These are phyloP conservation scores for Amanita muscaria DNA, from an alignment of 768 basidiomycete genomes.

Conservation along the genomic window DNA sequence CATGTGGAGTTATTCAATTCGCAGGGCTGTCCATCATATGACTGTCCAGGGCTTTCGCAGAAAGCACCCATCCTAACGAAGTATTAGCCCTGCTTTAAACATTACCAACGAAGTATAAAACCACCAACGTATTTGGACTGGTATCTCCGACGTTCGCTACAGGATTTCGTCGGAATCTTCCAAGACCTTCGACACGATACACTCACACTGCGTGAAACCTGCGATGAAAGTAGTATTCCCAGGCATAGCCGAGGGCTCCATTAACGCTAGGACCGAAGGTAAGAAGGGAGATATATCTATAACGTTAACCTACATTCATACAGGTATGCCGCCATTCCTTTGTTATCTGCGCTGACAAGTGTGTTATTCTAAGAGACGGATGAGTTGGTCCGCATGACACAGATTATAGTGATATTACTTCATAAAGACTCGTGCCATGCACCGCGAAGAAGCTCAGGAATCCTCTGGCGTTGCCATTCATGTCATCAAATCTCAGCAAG, in stretches of 20 bases:
- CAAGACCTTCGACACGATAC: slow-evolving; percentile 3
- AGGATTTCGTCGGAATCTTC: slow-evolving; percentile 8
- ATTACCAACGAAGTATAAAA: slow-evolving; percentile 4
- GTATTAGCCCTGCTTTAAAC: slow-evolving; percentile 6
- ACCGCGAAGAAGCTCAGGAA: slow-evolving; percentile 72
- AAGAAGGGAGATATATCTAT: neutral
- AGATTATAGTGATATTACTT: slow-evolving; percentile 32
- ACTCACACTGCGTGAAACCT: slow-evolving; percentile 64
- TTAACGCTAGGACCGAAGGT: slow-evolving; percentile 33
- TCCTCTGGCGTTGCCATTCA: slow-evolving; percentile 47
- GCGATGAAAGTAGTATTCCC: slow-evolving; percentile 66
- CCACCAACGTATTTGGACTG: slow-evolving; percentile 66
- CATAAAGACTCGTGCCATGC: slow-evolving; percentile 74
- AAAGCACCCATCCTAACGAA: slow-evolving; percentile 51
- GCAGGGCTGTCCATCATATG: slow-evolving; percentile 58
- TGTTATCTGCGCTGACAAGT: slow-evolving; percentile 74
- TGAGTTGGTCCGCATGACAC: neutral
- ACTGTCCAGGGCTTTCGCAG: slow-evolving; percentile 68
- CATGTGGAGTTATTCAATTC: slow-evolving; percentile 70
- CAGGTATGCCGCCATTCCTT: slow-evolving; percentile 77
- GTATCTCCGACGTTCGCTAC: slow-evolving; percentile 77
- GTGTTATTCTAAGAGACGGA: slow-evolving; percentile 56
- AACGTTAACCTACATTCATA: slow-evolving; percentile 51
- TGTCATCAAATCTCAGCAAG: slow-evolving; percentile 56
- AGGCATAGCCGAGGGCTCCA: slow-evolving; percentile 58